Conservation (phyloP, 768 basidiomycete genomes). For the Clavaria fumosa region DNA sequence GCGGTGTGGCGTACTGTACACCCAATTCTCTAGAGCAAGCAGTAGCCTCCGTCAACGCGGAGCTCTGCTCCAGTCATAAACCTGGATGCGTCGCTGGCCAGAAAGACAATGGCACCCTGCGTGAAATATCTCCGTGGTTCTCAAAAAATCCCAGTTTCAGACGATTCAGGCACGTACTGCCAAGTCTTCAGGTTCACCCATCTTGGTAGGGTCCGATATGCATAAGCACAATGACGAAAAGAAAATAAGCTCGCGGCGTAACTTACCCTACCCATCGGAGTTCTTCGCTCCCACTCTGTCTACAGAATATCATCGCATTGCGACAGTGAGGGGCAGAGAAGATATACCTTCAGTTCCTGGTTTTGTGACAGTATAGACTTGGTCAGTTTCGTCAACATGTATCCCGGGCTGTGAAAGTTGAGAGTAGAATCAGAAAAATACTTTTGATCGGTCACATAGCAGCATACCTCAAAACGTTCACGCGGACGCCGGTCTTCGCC, state of each 20-base stretch:
- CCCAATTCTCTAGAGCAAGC: conserved; percentile 31
- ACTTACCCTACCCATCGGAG: conserved; percentile 74
- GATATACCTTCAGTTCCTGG: conserved; percentile 52
- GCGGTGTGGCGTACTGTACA: not conserved
- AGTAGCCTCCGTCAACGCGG: conserved; percentile 85
- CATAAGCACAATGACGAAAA: not conserved
- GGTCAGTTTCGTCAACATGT: conserved; percentile 87
- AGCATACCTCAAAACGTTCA: conserved; percentile 59
- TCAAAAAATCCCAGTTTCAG: not conserved
- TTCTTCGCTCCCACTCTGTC: conserved; percentile 74
- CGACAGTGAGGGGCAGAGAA: conserved; percentile 2
- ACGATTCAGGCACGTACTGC: conserved; percentile 31
- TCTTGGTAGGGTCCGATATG: conserved; percentile 27
- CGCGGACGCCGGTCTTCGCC: conserved; percentile 80
- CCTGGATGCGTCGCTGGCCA: conserved; percentile 77
- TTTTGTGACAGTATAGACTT: conserved; percentile 66
- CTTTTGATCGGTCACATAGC: not conserved
- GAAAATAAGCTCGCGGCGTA: not conserved
- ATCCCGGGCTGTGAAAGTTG: conserved; percentile 53
- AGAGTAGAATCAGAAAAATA: not conserved
- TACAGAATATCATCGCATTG: conserved; percentile 18
- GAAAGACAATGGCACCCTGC: conserved; percentile 78
- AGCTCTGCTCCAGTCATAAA: conserved; percentile 84
- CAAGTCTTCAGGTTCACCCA: conserved; percentile 89
- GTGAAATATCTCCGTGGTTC: conserved; percentile 7